A percentile compares a stretch with the other conserved stretches of the same genome.
Conservation (phyloP, 768 basidiomycete species). For the Panus rudis region DNA sequence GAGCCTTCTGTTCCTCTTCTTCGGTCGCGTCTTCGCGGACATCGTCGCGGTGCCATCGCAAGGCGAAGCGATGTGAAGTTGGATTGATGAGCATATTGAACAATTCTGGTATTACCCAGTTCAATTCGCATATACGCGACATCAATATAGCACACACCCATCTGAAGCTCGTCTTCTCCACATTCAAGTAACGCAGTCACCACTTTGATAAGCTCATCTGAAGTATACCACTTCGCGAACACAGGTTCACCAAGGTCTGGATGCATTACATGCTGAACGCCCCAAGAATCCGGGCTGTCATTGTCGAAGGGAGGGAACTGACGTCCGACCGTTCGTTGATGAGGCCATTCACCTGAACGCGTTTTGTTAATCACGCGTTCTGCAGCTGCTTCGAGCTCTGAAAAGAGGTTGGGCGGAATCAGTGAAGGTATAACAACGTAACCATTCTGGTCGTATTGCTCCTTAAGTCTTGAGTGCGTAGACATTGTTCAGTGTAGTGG, state of each 20-base stretch:
- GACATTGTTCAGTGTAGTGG: no score
- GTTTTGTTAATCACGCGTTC: slow-evolving; percentile 44
- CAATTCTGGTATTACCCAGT: slow-evolving; percentile 41
- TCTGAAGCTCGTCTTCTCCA: slow-evolving; percentile 52
- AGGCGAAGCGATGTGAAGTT: slow-evolving; percentile 51
- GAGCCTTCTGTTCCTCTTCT: slow-evolving; percentile 53
- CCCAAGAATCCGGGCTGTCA: slow-evolving; percentile 63
- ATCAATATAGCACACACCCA: slow-evolving; percentile 48
- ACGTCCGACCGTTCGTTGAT: slow-evolving; percentile 66
- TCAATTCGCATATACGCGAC: neutral
- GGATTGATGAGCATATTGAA: slow-evolving; percentile 78
- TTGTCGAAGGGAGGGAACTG: slow-evolving; percentile 71
- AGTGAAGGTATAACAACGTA: slow-evolving; percentile 51
- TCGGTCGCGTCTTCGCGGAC: slow-evolving; percentile 48
- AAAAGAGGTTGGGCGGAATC: slow-evolving; percentile 27
- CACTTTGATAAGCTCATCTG: slow-evolving; percentile 36
- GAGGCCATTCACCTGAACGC: slow-evolving; percentile 53
- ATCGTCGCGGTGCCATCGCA: slow-evolving; percentile 80
- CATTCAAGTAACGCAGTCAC: slow-evolving; percentile 49
- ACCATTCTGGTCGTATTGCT: slow-evolving; percentile 53
- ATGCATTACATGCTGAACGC: slow-evolving; percentile 79
- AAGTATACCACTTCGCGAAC: slow-evolving; percentile 67
- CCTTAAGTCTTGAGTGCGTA: no score
- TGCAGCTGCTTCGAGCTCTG: slow-evolving; percentile 42
- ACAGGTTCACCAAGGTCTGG: slow-evolving; percentile 43